Base-by-base conservation (phyloP, 2,329 filamentous ascomycete genomes). In the Didymella exigua region DNA sequence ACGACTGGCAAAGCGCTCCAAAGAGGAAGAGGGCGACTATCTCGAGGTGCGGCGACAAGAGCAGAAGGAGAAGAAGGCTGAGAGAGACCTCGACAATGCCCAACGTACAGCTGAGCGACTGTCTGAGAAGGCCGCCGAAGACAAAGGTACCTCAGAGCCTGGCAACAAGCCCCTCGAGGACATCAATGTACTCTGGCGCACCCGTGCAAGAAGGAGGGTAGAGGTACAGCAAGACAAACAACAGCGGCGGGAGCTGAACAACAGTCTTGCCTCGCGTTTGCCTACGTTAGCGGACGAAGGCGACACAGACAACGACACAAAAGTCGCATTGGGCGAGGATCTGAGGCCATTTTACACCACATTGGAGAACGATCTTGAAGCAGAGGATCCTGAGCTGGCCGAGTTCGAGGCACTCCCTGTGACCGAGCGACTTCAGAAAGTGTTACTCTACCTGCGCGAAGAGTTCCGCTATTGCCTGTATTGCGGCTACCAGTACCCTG, bases 381-480 rank as follows among this genome's bases (percentile, higher is more conserved):
- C 90, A 54, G 89, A 92, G 63, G 91, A 97, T 65, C 72, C 82
- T 5, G 92, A 96, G 72, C 77, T 98, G 53, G 87, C 93, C 24
- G 87, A 85, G 52, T 97, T 96, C 66, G 86, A 92, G 67, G 84
- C 82, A 1, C 77, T 93, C 38, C 83, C 86, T 19, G 79, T 86
- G 1, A 78, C 78, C 1, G 89, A 96, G 65, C 84, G 86, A 61
- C 76, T 98, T 58, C 77, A 79, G 8, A 85, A 80, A 63, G 74
- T 96, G 13, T 82, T 96, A 9, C 73, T 77, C 16, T 87, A 90
- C 74, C 74, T 99, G 49, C 84, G 95, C 31, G 79, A 86, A 43
- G 83, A 84, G 68, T 85, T 91, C 68, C 76, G 81, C 38, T 99
- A 99, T 72, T 99, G 95, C 77, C 96, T 97, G 72, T 99, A 93